phyloP scores from a whole-genome alignment of 305 asterid genomes.

The Stenogyne calaminthoides region DNA sequence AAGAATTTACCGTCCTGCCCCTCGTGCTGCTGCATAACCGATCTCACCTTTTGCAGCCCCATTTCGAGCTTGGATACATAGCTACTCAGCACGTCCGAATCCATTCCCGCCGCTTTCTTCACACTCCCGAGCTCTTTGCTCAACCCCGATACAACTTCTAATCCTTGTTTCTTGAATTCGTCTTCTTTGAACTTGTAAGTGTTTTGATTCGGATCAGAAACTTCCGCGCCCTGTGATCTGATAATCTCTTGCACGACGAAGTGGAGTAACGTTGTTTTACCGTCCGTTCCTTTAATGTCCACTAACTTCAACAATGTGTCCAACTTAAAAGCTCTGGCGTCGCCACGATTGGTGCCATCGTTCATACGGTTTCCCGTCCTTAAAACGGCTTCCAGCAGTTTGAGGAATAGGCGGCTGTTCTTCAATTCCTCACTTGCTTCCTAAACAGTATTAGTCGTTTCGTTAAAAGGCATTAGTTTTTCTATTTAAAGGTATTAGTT shows the following conservation, averaged over 20 bases:
- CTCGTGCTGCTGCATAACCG: slow-evolving; percentile 53
- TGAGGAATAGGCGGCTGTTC: slow-evolving; percentile 86
- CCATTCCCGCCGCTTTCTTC: slow-evolving; percentile 88
- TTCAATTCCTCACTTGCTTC: slow-evolving; percentile 85
- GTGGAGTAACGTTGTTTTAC: slow-evolving; percentile 92
- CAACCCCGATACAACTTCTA: slow-evolving; percentile 77
- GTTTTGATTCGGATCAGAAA: slow-evolving; percentile 39
- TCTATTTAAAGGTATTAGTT: too few relatives aligned
- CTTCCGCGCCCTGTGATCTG: slow-evolving; percentile 66
- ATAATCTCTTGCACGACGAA: slow-evolving; percentile 95
- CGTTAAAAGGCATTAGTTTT: too few relatives aligned
- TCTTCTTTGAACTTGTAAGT: slow-evolving; percentile 52
- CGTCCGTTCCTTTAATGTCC: slow-evolving; percentile 92
- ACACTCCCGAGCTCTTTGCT: slow-evolving; percentile 79
- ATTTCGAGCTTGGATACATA: slow-evolving; percentile 74
- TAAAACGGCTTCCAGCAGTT: slow-evolving; percentile 91
- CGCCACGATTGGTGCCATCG: slow-evolving; percentile 89
- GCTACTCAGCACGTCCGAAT: slow-evolving; percentile 83
- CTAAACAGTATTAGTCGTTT: slow-evolving; percentile 34
- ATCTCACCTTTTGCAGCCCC: slow-evolving; percentile 75
- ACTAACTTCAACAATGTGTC: slow-evolving; percentile 82
- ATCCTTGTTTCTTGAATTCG: slow-evolving; percentile 73
- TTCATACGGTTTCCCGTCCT: slow-evolving; percentile 97
- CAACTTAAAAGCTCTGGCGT: slow-evolving; percentile 86
- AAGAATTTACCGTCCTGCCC: slow-evolving; percentile 58